phyloP scores from a whole-genome alignment of 768 basidiomycete genomes.

The Leucosporidium creatinivorum region DNA sequence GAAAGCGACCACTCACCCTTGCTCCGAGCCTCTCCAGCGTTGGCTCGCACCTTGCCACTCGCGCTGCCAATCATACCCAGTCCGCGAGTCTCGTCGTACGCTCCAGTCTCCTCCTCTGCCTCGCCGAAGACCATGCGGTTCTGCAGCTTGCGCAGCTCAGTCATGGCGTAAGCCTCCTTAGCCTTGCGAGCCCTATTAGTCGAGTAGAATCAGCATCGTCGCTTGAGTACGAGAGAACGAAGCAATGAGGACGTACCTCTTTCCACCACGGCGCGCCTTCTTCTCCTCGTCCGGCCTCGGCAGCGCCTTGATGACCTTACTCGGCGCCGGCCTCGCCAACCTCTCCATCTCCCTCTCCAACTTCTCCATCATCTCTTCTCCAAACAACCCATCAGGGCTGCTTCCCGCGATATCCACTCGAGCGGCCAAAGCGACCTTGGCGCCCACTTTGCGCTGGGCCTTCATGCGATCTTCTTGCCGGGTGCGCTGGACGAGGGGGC shows the following conservation, averaged over 20 bases:
- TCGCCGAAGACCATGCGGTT: constrained; percentile 95
- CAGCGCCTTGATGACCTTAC: constrained; percentile 84
- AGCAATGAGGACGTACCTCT: constrained; percentile 55
- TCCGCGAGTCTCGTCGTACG: constrained; percentile 95
- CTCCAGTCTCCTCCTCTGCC: constrained; percentile 90
- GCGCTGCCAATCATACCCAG: constrained; percentile 89
- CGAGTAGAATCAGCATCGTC: not conserved
- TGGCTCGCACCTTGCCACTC: constrained; percentile 83
- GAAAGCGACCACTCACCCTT: constrained; percentile 55
- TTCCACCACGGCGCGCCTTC: constrained; percentile 83
- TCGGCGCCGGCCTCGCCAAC: constrained; percentile 85
- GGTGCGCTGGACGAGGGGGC: constrained; percentile 73
- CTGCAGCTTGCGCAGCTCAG: constrained; percentile 91
- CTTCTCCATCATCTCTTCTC: constrained; percentile 68
- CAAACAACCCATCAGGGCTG: constrained; percentile 72
- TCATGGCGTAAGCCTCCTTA: constrained; percentile 97
- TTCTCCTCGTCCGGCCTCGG: constrained; percentile 94
- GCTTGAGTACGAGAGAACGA: constrained; percentile 1
- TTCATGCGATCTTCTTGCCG: constrained; percentile 85
- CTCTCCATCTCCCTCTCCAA: constrained; percentile 89
- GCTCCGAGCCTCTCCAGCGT: constrained; percentile 78
- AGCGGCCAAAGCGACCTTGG: constrained; percentile 81
- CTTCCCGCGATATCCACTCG: constrained; percentile 88
- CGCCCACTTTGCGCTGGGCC: constrained; percentile 85
- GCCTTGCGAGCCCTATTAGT: constrained; percentile 75